phyloP scores from a whole-genome alignment of 1,284 basidiomycete species.

The Ceratobasidium sp. region DNA sequence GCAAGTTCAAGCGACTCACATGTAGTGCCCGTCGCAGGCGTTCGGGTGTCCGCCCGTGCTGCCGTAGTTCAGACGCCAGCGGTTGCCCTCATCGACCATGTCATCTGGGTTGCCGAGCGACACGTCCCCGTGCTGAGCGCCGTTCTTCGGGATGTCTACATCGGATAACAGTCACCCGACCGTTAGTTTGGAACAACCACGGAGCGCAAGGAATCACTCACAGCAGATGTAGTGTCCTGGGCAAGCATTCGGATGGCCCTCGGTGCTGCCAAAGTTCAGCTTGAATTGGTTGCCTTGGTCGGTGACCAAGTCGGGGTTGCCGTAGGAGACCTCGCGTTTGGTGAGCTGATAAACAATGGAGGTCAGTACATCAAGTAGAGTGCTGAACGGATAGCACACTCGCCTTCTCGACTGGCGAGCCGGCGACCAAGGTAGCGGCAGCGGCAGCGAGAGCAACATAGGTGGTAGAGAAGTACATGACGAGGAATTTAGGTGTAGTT shows the following conservation, averaged over 20 bases:
- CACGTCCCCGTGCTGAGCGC: constrained; percentile 14
- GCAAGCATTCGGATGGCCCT: constrained; percentile 37
- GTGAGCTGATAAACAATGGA: not conserved
- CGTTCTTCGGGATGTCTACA: constrained; percentile 27
- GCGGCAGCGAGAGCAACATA: constrained; percentile 14
- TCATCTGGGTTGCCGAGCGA: constrained; percentile 39
- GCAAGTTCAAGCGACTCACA: not conserved
- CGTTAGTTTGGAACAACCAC: no score
- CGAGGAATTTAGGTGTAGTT: no score
- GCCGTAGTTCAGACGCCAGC: constrained; percentile 42
- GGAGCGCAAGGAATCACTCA: not conserved
- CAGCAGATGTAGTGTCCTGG: constrained; percentile 42
- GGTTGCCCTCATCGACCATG: constrained; percentile 39
- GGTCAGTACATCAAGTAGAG: not conserved
- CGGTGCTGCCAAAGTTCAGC: constrained; percentile 40
- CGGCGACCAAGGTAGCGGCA: constrained; percentile 23
- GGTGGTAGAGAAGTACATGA: constrained; percentile 13
- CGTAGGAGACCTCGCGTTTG: constrained; percentile 32
- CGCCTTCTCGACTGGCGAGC: constrained; percentile 18
- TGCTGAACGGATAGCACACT: not conserved
- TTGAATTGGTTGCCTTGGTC: constrained; percentile 42
- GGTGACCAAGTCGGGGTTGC: constrained; percentile 38
- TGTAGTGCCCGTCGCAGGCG: constrained; percentile 38
- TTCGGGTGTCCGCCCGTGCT: constrained; percentile 43
- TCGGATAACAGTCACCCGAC: not conserved